These are phyloP conservation scores for Saturnispora besseyi DNA, from an alignment of 805 yeast species.

Conservation along the genomic window DNA sequence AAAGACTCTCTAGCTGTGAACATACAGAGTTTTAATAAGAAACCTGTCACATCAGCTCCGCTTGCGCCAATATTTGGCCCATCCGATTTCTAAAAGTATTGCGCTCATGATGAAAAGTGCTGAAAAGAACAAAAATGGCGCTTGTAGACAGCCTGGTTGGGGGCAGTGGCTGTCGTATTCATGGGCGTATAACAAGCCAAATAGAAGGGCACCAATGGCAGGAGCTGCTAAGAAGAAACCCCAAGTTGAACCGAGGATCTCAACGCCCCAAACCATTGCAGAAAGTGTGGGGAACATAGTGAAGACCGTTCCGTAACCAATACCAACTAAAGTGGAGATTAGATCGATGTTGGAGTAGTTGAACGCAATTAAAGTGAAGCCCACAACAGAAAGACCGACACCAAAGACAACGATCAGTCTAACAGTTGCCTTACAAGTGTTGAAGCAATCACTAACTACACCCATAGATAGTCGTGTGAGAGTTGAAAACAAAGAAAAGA, in stretches of 20 bases:
- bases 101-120: conserved; percentile 8
- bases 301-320: conserved; percentile 72
- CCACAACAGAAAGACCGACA: conserved; percentile 7
- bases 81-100: conserved; percentile 1
- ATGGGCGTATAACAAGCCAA: conserved; percentile 61
- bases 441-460: conserved; percentile 48
- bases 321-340: conserved; percentile 49
- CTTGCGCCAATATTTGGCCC: conserved; percentile 1
- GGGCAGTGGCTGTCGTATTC: conserved; percentile 40
- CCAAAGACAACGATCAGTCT: conserved; percentile 9
- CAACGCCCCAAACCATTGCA: conserved; percentile 78
- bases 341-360: conserved; percentile 10
- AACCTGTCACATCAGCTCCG: not conserved
- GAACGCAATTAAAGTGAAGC: conserved; percentile 13
- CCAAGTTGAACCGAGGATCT: conserved; percentile 82
- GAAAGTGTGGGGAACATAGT: conserved; percentile 76
- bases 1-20: not conserved
- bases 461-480: conserved; percentile 58
- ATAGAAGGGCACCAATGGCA: conserved; percentile 66
- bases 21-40: conserved; percentile 1
- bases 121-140: conserved; percentile 7
- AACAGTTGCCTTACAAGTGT: conserved; percentile 13
- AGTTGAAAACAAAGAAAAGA: conserved; percentile 60
- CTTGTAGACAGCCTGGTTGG: conserved; percentile 4
- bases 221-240: conserved; percentile 86